phyloP scores from a whole-genome alignment of 768 basidiomycete species.

The Auricularia cornea region DNA sequence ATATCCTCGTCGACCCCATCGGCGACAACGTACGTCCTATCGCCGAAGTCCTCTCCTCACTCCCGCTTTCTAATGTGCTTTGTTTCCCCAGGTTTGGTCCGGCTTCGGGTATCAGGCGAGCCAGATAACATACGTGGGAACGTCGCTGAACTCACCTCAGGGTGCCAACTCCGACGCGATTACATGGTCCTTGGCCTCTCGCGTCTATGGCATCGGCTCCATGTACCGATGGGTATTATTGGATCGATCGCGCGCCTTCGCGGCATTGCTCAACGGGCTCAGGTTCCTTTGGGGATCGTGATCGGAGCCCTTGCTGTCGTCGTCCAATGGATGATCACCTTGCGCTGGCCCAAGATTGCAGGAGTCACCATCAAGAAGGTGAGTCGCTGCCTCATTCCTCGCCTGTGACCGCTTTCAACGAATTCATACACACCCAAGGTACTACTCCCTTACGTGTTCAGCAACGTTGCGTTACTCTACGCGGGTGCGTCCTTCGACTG shows the following conservation, averaged over 20 bases:
- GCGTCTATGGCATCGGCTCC: conserved; percentile 43
- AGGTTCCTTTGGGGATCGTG: conserved; percentile 12
- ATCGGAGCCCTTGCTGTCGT: conserved; percentile 46
- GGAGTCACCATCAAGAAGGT: conserved; percentile 39
- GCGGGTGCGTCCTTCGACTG: neutral
- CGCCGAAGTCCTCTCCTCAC: too few relatives aligned
- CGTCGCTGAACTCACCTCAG: conserved; percentile 19
- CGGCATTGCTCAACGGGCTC: neutral
- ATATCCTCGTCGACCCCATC: conserved; percentile 39
- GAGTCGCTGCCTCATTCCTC: conserved; percentile 28
- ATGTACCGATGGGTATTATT: conserved; percentile 41
- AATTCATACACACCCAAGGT: conserved; percentile 32
- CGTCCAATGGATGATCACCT: conserved; percentile 42
- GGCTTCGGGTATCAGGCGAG: neutral
- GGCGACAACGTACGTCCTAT: conserved; percentile 48
- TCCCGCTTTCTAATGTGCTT: too few relatives aligned
- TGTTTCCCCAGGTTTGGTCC: neutral
- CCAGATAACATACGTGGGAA: neutral
- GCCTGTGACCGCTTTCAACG: neutral
- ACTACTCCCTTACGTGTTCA: conserved; percentile 33
- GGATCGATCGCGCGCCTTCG: neutral
- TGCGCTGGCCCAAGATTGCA: conserved; percentile 53
- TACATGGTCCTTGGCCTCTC: conserved; percentile 57
- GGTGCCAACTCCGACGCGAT: conserved; percentile 49
- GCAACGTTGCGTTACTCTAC: neutral